Conservation (phyloP, 352 stramenopile species). For the Phytophthora syringae region DNA sequence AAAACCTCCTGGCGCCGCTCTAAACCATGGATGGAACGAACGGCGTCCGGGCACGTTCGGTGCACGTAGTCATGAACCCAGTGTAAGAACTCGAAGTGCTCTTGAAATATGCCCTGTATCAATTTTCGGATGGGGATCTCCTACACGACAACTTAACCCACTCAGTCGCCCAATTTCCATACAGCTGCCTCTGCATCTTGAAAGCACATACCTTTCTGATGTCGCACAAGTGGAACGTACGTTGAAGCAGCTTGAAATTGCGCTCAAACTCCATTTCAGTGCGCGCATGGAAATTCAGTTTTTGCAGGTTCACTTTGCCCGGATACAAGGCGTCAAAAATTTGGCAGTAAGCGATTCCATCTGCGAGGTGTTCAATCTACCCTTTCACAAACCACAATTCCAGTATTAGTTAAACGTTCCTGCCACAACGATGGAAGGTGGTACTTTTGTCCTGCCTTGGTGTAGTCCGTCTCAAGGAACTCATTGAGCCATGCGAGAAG, state of each 20-base stretch:
- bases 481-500: slow-evolving; percentile 83
- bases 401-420: not conserved
- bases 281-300: slow-evolving; percentile 68
- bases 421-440: not conserved
- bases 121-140: slow-evolving; percentile 76
- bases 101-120: slow-evolving; percentile 74
- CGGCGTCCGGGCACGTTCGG: slow-evolving; percentile 65
- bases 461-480: slow-evolving; percentile 85
- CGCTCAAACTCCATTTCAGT: slow-evolving; percentile 62
- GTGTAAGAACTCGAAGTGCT: slow-evolving; percentile 86
- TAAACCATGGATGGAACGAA: slow-evolving; percentile 63
- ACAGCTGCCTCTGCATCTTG: not conserved
- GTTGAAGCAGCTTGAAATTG: slow-evolving; percentile 67
- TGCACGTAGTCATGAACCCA: slow-evolving; percentile 86
- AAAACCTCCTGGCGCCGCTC: slow-evolving; percentile 59
- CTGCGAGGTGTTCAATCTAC: slow-evolving; percentile 78
- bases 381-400: not conserved
- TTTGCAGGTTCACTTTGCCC: slow-evolving; percentile 63
- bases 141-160: slow-evolving; percentile 27
- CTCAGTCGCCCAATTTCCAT: no score
- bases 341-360: slow-evolving; percentile 84
- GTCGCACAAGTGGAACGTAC: slow-evolving; percentile 63
- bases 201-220: slow-evolving; percentile 60
- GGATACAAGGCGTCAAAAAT: slow-evolving; percentile 76
- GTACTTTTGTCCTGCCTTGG: slow-evolving; percentile 48